Conservation (phyloP, 2,329 filamentous ascomycete genomes). For the Hawksworthiomyces lignivorus region DNA sequence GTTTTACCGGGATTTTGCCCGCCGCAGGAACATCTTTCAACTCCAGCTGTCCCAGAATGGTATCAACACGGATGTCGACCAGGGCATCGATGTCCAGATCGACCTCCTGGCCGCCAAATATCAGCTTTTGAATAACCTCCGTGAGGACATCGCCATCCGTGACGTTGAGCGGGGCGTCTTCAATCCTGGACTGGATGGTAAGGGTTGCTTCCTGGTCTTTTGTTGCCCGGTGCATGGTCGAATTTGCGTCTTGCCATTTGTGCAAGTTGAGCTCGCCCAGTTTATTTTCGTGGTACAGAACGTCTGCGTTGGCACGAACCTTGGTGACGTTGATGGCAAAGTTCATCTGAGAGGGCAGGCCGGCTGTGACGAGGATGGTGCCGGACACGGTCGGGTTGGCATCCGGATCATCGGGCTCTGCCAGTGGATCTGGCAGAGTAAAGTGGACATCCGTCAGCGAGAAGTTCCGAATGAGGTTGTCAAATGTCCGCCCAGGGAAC, state of each 20-base stretch:
- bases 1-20: conserved; percentile 84
- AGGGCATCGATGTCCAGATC: conserved; percentile 66
- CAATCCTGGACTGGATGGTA: conserved; percentile 66
- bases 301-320: conserved; percentile 69
- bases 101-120: conserved; percentile 67
- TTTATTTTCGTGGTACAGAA: conserved; percentile 69
- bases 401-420: conserved; percentile 65
- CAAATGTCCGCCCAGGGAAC: conserved; percentile 74
- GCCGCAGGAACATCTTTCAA: conserved; percentile 78
- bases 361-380: conserved; percentile 70
- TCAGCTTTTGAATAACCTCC: conserved; percentile 69
- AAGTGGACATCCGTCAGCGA: conserved; percentile 81
- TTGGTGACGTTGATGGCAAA: conserved; percentile 71
- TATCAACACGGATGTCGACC: conserved; percentile 77
- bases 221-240: conserved; percentile 56
- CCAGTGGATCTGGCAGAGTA: conserved; percentile 70
- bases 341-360: conserved; percentile 77
- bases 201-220: conserved; percentile 54
- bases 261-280: conserved; percentile 73
- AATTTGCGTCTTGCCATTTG: conserved; percentile 80
- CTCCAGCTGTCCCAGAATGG: conserved; percentile 71
- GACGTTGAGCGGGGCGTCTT: conserved; percentile 73
- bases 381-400: conserved; percentile 75
- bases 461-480: conserved; percentile 80
- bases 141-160: conserved; percentile 73